Base-by-base conservation (phyloP, 2,329 filamentous ascomycete species). In the Venturia effusa region DNA sequence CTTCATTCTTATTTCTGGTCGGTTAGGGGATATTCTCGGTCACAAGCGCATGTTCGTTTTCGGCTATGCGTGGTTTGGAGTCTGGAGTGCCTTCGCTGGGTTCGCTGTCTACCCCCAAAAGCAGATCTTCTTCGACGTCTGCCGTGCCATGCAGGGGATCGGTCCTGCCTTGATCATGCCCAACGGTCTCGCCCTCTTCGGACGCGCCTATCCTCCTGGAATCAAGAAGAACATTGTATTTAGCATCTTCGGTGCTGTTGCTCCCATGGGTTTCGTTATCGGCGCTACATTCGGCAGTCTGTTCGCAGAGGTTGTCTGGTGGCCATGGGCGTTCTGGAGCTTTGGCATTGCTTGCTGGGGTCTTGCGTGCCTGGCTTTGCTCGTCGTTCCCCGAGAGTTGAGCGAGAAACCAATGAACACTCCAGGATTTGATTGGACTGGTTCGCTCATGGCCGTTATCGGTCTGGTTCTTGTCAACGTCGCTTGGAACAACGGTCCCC, bases 1-100 rank as follows among this genome's bases (percentile, higher is more conserved):
- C 4, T 78, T 78, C 67, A 79, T 79, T 64, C 71, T 79, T 43
- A 74, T 78, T 40, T 74, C 75, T 13, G 77, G 77, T 13, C 72
- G 76, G n/a, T 66, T 78, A 11, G 77, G 77, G n/a, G 77, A 79
- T 63, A 72, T 76, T 11, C 71, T 78, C 34, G 77, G 77, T 6
- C 74, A 78, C 71, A 77, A 77, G 66, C 71, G 71, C 8, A 71
- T 78, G 66, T 73, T 77, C 30, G 69, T 73, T 32, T 70, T 77
- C 55, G 77, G 77, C 1, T 78, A 74, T 64, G 67, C 70, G 27
- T 78, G 74, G 70, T 72, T 75, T 17, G 74, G 70, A 8, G 65
- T 77, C 10, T 79, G 75, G 76, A 76, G 74, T 40, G 67, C 73
- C 22, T 69, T 77, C 59, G 73, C 73, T 32, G 76, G 76, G 13